Evolutionary conservation across 345 rosid genomes (phyloP), one percentile per base, ranked within the genome.

Genomic region (Bruguiera sexangula): DNA sequence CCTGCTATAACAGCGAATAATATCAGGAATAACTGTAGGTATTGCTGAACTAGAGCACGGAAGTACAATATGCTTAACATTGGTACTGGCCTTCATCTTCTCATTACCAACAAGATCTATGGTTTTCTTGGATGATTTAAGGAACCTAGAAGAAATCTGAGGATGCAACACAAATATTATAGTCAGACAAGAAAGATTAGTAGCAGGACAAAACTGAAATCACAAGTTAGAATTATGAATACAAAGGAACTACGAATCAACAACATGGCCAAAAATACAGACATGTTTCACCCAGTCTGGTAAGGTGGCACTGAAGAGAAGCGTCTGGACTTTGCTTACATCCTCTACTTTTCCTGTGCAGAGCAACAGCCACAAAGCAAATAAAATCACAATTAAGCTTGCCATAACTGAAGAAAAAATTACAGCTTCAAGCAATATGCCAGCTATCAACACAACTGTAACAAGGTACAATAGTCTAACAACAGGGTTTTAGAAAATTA

Each of bases 261-360:
- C 50, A 63, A 62, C 32, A 31, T 11, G 13, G 57, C 39, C 39
- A 54, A 77, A 78, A 43, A 71, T 37, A 81, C 93, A 6, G 66
- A 96, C 99, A 46, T 81, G 62, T 83, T 96, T 76, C 83, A 96
- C 97, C 99, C 99, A 96, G 58, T 15, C 5, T 21, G 97, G 99
- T 64, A 96, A 78, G 55, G 99, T 92, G n/a, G 98, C 99, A 82
- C 99, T 96, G 81, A 96, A 96, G 68, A 96, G 99, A 82, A 96
- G 95, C 2, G 99, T 96, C 85, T 89, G 97, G 69, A 96, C 99
- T 75, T 92, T 92, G 63, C 50, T 90, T 60, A 85, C 83, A 75
- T 96, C 98, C 65, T 77, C 78, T 39, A 96, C 98, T 77, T 96
- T 90, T 57, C 99, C 99, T 95, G 81, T 69, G 70, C 74, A 70